Percentiles rank a stretch among this genome's conserved stretches.
Evolutionary conservation across 371 early-diverging fungal species (phyloP).

Genomic region (Funneliformis caledonium): DNA sequence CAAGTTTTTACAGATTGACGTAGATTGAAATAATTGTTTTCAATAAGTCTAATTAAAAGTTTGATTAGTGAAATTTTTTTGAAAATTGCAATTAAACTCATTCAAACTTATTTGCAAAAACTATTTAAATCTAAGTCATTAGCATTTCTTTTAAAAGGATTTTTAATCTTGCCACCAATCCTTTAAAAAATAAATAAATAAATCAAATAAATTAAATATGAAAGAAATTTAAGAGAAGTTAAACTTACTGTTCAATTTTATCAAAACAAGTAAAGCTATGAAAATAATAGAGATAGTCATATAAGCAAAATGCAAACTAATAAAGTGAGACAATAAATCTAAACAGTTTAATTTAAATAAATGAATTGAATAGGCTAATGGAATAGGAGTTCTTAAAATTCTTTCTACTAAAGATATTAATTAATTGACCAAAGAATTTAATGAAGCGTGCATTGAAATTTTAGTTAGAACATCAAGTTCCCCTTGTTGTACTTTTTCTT

Average conservation of each 20-base stretch:
- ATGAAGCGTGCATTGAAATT: constrained; percentile 55
- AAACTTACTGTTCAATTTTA: constrained; percentile 59
- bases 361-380: constrained; percentile 78
- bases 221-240: neutral
- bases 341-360: constrained; percentile 64
- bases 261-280: constrained; percentile 67
- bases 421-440: constrained; percentile 65
- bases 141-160: constrained; percentile 68
- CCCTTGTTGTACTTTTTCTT: constrained; percentile 44
- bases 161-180: constrained; percentile 61
- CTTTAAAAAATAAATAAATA: constrained; percentile 27
- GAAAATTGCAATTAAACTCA: neutral
- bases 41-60: neutral
- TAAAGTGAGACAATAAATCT: constrained; percentile 66
- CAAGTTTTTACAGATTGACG: neutral
- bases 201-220: neutral
- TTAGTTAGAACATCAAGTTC: constrained; percentile 55
- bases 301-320: constrained; percentile 58
- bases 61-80: neutral
- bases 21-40: neutral
- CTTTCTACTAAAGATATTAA: constrained; percentile 59
- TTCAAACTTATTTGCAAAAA: constrained; percentile 43
- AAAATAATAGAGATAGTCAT: constrained; percentile 65
- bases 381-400: constrained; percentile 80
- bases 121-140: constrained; percentile 52